phyloP scores from a whole-genome alignment of 2,329 filamentous ascomycete genomes.

The Dendrostoma leiphaemia region DNA sequence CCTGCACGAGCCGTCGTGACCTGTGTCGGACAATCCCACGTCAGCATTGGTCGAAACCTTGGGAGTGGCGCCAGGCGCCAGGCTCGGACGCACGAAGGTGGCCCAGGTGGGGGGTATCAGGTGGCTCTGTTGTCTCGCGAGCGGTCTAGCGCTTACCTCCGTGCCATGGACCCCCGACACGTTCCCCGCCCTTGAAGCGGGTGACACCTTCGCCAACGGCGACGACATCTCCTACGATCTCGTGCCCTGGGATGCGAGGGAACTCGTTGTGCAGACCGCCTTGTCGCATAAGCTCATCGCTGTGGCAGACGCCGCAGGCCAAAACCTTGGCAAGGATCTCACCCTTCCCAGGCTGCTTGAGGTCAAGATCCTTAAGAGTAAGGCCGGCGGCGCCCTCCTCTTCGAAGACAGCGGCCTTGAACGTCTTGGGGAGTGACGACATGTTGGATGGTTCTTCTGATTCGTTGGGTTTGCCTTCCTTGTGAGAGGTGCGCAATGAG shows the following conservation, averaged over 20 bases:
- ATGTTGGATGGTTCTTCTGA: not conserved
- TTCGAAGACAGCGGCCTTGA: constrained; percentile 63
- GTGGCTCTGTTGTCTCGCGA: not conserved
- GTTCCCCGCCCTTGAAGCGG: constrained; percentile 60
- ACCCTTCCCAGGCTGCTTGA: constrained; percentile 53
- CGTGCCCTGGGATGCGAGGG: constrained; percentile 68
- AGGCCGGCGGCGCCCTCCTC: constrained; percentile 48
- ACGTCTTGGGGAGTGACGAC: constrained; percentile 56
- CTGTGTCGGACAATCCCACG: constrained; percentile 32
- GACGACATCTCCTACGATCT: constrained; percentile 66
- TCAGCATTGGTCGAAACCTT: too few relatives aligned
- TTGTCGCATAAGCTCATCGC: constrained; percentile 48
- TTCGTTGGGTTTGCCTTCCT: too few relatives aligned
- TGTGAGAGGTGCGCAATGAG: too few relatives aligned
- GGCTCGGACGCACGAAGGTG: too few relatives aligned
- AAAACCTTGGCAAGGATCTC: constrained; percentile 69
- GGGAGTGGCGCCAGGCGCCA: too few relatives aligned
- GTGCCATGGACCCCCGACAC: constrained; percentile 68
- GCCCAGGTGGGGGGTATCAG: too few relatives aligned
- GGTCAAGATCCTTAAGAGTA: constrained; percentile 55
- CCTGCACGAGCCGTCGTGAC: constrained; percentile 60
- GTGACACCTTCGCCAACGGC: constrained; percentile 57
- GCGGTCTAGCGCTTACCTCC: constrained; percentile 57
- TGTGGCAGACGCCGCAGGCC: constrained; percentile 71
- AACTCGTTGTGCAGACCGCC: constrained; percentile 55